phyloP scores from a whole-genome alignment of 768 basidiomycete genomes.

The Podaxis pistillaris region DNA sequence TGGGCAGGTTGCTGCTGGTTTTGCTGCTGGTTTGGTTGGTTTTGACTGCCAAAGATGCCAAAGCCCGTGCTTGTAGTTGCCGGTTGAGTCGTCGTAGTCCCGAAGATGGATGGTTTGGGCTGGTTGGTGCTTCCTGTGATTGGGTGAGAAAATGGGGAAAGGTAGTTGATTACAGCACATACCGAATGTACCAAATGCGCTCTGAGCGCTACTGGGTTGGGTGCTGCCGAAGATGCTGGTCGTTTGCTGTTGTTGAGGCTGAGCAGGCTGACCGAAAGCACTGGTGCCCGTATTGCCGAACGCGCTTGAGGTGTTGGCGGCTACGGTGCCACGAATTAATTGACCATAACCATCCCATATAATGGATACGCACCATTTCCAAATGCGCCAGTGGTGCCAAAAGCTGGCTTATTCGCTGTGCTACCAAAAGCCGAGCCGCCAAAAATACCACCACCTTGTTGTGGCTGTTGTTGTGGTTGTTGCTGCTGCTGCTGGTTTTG shows the following conservation, averaged over 20 bases:
- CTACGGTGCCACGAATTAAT: not conserved
- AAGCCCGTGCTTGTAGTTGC: conserved; percentile 28
- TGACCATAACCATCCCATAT: conserved; percentile 18
- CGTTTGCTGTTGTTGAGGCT: conserved; percentile 31
- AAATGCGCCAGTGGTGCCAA: conserved; percentile 32
- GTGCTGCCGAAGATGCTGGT: conserved; percentile 32
- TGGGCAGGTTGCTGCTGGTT: conserved; percentile 35
- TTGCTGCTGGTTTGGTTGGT: conserved; percentile 27
- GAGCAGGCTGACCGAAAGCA: conserved; percentile 21
- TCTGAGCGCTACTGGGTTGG: conserved; percentile 35
- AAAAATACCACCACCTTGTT: conserved; percentile 29
- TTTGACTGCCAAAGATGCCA: conserved; percentile 32
- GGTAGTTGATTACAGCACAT: not conserved
- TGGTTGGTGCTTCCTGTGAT: conserved; percentile 17
- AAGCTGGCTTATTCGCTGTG: conserved; percentile 29
- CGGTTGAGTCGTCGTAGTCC: conserved; percentile 27
- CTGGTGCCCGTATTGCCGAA: conserved; percentile 28
- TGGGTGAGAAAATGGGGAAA: conserved; percentile 3
- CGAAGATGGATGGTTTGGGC: conserved; percentile 30
- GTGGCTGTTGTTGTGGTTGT: conserved; percentile 30
- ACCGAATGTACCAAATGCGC: conserved; percentile 32
- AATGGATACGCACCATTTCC: conserved; percentile 18
- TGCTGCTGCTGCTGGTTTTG: conserved; percentile 37
- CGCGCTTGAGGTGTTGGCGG: conserved; percentile 14
- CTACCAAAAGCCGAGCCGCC: conserved; percentile 32